Evolutionary conservation across 148 eudicot species (phyloP).

Genomic region (Amaranthus hypochondriacus): DNA sequence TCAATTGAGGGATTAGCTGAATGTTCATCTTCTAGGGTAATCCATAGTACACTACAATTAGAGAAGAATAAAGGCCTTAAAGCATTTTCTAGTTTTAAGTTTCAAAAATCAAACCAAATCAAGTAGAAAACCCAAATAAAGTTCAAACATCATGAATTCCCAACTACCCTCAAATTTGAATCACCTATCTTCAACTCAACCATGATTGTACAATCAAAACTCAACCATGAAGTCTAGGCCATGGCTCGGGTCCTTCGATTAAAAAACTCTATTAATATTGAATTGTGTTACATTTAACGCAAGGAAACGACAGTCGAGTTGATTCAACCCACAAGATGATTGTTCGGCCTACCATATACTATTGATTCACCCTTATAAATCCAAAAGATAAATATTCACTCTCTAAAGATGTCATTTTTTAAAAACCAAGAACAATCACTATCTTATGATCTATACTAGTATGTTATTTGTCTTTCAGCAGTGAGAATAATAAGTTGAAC

Average conservation of each 20-base stretch:
- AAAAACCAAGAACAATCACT: slow-evolving; percentile 3
- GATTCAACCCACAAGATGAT: background rate
- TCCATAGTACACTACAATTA: background rate
- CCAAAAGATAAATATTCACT: background rate
- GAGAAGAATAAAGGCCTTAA: background rate
- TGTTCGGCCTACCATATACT: background rate
- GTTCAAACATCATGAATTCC: background rate
- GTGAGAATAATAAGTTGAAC: background rate
- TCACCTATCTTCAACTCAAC: background rate
- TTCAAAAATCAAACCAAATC: background rate
- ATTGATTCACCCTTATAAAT: background rate
- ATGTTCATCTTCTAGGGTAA: background rate
- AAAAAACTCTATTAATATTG: too few species aligned
- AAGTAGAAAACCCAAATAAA: background rate
- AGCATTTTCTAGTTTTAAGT: background rate
- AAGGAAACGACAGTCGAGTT: too few species aligned
- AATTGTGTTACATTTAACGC: background rate
- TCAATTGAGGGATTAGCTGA: too few species aligned
- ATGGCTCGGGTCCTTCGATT: too few species aligned
- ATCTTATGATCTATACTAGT: background rate
- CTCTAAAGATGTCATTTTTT: too few species aligned
- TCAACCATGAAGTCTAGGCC: background rate
- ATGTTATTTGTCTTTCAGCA: background rate
- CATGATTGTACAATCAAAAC: background rate
- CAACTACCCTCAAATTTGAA: background rate